Base-by-base conservation (phyloP, 495 filamentous ascomycete species). In the Penicilliopsis zonata region DNA sequence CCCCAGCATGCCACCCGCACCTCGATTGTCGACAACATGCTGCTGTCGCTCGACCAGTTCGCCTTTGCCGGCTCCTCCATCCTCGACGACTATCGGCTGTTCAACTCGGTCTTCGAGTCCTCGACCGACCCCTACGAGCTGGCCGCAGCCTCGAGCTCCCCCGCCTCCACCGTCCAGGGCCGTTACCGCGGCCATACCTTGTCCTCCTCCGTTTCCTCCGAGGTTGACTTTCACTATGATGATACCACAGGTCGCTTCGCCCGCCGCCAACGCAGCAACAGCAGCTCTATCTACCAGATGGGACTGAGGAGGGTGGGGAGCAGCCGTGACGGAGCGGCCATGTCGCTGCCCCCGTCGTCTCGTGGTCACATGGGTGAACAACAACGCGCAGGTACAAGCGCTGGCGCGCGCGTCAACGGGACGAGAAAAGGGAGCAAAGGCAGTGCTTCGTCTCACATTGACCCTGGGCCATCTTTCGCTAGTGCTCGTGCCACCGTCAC, bases 11-110 rank as follows among this genome's bases (percentile, higher is more conserved):
- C 79, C 39, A 78, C 77, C 17, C 75, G 86, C 30, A 82, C 86
- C 42, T 94, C 86, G 14, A 75, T 95, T 28, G 80, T 95, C 26
- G 82, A 87, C 53, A 87, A 93, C 46, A 85, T 95, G 75, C 71
- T 95, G 9, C 69, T 86, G 18, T 93, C 87, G 12, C 72, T 95
- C 36, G 85, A 92, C 54, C 79, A 83, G 59, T 72, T 85, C 48
- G 71, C 69, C 8, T 60, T 71, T 36, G 66, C 70, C 4, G 69
- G 44, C 7, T 46, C 56, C 3, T 59, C 57, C 0, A 34, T 57
- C 4, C 28, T 63, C 23, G 58, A 58, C 20, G 61, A 67, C 33
- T 58, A 59, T 32, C 52, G 55, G 35, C 46, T 57, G 30, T 67
- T 55, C 44, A 61, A 57, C 31, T 56, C 53, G 17, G 55, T 52